Evolutionary conservation across 257 asterid genomes (phyloP).

Genomic region (Ocimum tenuiflorum): DNA sequence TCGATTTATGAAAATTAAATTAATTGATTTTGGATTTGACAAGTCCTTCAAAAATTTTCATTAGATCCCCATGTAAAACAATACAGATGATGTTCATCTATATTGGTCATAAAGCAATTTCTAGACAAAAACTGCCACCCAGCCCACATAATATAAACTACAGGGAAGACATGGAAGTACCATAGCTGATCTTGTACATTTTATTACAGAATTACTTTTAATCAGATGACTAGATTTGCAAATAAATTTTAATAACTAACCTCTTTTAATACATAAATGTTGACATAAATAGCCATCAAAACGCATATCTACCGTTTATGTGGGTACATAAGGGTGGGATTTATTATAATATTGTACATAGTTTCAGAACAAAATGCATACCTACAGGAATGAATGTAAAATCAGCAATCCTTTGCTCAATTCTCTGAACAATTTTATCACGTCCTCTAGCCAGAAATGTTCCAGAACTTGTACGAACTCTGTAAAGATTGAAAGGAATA

Average conservation of each 20-base stretch:
- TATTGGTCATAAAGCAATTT: neutral
- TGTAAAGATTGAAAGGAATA: neutral
- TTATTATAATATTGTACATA: too few species aligned
- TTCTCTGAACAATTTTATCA: conserved; percentile 63
- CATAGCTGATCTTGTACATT: too few species aligned
- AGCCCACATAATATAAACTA: neutral
- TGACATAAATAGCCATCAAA: neutral
- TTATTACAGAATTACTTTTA: too few species aligned
- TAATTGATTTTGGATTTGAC: neutral
- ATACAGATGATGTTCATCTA: neutral
- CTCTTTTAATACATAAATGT: neutral
- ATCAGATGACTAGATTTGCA: neutral
- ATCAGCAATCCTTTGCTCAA: conserved; percentile 92
- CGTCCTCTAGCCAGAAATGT: conserved; percentile 87
- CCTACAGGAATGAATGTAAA: conserved; percentile 93
- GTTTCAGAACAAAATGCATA: too few species aligned
- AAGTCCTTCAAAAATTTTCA: neutral
- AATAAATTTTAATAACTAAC: too few species aligned
- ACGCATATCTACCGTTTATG: conserved; percentile 78
- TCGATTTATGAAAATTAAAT: neutral
- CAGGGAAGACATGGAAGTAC: too few species aligned
- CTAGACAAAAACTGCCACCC: neutral
- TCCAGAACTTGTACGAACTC: conserved; percentile 94
- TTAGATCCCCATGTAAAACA: neutral
- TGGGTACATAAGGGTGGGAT: too few species aligned